Conservation (phyloP, 1,284 basidiomycete species). For the Fomitopsis schrenkii region DNA sequence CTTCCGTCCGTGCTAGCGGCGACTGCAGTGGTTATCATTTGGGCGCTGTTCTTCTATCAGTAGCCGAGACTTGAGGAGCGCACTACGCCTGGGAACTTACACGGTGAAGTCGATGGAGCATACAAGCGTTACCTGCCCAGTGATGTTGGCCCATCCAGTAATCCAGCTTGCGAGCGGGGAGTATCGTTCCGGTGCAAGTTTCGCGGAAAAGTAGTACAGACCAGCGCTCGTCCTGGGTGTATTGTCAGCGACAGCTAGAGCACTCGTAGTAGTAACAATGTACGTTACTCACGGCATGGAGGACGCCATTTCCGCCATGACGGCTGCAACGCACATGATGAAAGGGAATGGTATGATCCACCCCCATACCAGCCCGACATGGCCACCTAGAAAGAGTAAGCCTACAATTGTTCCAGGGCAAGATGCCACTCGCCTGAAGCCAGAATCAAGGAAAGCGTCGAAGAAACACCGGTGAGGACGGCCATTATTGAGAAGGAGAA, state of each 20-base stretch:
- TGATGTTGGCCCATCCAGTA: slow-evolving; percentile 65
- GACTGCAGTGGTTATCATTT: slow-evolving; percentile 72
- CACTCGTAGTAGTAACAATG: background rate
- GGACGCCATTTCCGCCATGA: slow-evolving; percentile 67
- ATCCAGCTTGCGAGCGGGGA: slow-evolving; percentile 69
- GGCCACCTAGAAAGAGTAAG: slow-evolving; percentile 43
- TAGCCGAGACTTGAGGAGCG: too few species aligned
- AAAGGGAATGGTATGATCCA: slow-evolving; percentile 72
- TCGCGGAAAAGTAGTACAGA: slow-evolving; percentile 72
- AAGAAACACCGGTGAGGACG: slow-evolving; percentile 61
- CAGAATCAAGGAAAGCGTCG: slow-evolving; percentile 59
- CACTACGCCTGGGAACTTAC: slow-evolving; percentile 21
- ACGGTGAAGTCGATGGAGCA: slow-evolving; percentile 74
- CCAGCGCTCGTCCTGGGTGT: slow-evolving; percentile 41
- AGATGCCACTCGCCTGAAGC: slow-evolving; percentile 39
- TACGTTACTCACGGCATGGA: slow-evolving; percentile 62
- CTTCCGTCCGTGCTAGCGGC: slow-evolving; percentile 53
- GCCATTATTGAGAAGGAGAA: slow-evolving; percentile 77
- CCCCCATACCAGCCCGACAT: slow-evolving; percentile 73
- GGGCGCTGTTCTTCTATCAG: slow-evolving; percentile 36
- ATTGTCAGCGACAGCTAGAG: too few species aligned
- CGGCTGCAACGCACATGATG: slow-evolving; percentile 58
- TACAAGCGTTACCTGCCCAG: slow-evolving; percentile 58
- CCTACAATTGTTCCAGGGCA: background rate
- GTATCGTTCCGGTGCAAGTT: slow-evolving; percentile 56